Conservation (phyloP, 441 rosid genomes). For the Eutrema salsugineum region DNA sequence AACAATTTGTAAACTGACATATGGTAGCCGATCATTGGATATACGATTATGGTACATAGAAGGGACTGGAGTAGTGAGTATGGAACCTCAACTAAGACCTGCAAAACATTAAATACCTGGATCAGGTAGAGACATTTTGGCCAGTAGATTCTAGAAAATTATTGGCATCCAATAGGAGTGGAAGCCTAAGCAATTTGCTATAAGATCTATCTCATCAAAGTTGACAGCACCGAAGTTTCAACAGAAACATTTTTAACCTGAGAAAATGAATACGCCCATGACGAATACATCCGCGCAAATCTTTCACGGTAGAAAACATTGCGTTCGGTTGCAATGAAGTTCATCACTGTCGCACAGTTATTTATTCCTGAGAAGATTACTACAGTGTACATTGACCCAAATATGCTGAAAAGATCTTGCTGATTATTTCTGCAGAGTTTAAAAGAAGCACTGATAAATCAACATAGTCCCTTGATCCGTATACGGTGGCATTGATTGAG, state of each 20-base stretch:
- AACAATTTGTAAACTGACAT: conserved; percentile 42
- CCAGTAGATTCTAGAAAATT: background rate
- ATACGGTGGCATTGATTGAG: background rate
- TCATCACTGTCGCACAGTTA: conserved; percentile 51
- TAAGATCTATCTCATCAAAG: background rate
- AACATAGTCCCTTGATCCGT: background rate
- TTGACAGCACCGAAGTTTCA: background rate
- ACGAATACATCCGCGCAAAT: conserved; percentile 72
- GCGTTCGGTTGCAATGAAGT: conserved; percentile 49
- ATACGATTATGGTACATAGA: conserved; percentile 37
- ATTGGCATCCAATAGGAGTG: background rate
- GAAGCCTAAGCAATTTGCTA: background rate
- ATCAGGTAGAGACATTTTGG: background rate
- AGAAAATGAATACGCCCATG: conserved; percentile 63
- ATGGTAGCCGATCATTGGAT: conserved; percentile 48
- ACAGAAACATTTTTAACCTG: conserved; percentile 37
- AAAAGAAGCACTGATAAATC: background rate
- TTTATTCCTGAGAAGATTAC: conserved; percentile 51
- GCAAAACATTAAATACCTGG: background rate
- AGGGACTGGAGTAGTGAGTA: conserved; percentile 42
- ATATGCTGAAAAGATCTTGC: conserved; percentile 53
- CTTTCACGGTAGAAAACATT: conserved; percentile 58
- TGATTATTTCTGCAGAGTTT: conserved; percentile 40
- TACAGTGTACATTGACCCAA: conserved; percentile 51
- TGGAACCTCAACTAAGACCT: conserved; percentile 51